Evolutionary conservation across 2,329 filamentous ascomycete genomes (phyloP).

Genomic region (Metarhizium brunneum): DNA sequence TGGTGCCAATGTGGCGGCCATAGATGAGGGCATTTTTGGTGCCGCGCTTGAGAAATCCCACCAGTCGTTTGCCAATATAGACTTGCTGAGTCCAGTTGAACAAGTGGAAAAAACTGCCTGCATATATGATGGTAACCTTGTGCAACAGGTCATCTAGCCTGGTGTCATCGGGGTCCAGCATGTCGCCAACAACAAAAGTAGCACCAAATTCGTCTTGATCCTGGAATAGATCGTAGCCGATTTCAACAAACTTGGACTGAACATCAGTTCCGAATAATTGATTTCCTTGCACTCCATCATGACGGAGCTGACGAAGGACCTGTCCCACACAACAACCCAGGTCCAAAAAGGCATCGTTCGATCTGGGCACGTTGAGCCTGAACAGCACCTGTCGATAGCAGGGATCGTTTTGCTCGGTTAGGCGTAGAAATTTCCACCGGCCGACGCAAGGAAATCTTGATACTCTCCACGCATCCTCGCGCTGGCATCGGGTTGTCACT

Average conservation of each 20-base stretch:
- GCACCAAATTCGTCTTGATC: slow-evolving; percentile 39
- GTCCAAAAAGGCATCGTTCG: slow-evolving; percentile 34
- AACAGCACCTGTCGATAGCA: slow-evolving; percentile 33
- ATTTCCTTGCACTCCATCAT: slow-evolving; percentile 37
- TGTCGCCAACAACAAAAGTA: slow-evolving; percentile 41
- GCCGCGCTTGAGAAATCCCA: slow-evolving; percentile 34
- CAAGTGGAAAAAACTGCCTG: slow-evolving; percentile 40
- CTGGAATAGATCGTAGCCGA: slow-evolving; percentile 56
- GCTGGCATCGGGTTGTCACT: slow-evolving; percentile 18
- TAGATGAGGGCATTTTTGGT: slow-evolving; percentile 38
- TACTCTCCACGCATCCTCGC: slow-evolving; percentile 36
- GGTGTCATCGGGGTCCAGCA: slow-evolving; percentile 32
- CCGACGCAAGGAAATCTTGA: slow-evolving; percentile 36
- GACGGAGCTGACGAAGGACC: slow-evolving; percentile 37
- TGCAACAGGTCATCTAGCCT: slow-evolving; percentile 25
- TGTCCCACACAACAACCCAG: slow-evolving; percentile 43
- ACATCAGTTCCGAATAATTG: slow-evolving; percentile 43
- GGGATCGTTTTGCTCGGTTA: slow-evolving; percentile 30
- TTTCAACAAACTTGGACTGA: slow-evolving; percentile 39
- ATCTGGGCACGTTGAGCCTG: slow-evolving; percentile 28
- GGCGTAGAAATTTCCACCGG: slow-evolving; percentile 39
- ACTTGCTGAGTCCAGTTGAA: slow-evolving; percentile 39
- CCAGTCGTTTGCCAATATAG: slow-evolving; percentile 32
- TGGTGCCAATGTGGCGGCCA: slow-evolving; percentile 39
- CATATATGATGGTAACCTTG: slow-evolving; percentile 38